Base-by-base conservation (phyloP, 148 eudicot genomes). In the Polygonum aviculare region DNA sequence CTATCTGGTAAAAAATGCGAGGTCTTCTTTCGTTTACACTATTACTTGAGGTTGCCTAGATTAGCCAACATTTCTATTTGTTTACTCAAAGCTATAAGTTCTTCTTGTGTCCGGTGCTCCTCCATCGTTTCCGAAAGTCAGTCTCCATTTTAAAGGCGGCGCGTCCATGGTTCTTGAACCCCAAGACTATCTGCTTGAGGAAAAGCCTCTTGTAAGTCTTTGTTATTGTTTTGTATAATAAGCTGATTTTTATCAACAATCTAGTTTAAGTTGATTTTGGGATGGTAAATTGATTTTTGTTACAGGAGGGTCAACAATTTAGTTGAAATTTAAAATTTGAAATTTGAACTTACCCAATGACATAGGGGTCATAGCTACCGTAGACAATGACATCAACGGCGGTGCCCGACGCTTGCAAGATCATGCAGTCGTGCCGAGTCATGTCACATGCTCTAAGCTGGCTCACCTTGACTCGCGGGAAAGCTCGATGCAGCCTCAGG, bases 281-380 rank as follows among this genome's bases (percentile, higher is more conserved):
- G 16, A 4, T 0, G 9, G n/a, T 75, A 45, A 7, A 39, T 26
- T 26, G 31, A 0, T 38, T n/a, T 31, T 48, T 35, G 55, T 75
- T 82, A 69, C 83, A 94, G 31, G 31, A 26, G 98, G 91, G 88
- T 74, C 31, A 26, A 26, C 31, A 26, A 26, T 26, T 26, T 26
- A 26, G 31, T 26, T 26, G 31, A 26, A 26, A 26, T 26, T 26
- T 26, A 1, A 26, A 26, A 26, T 26, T 26, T 26, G 31, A 26
- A 26, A 26, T 26, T 26, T 26, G 31, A 26, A 26, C 31, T 26
- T 88, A 94, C 98, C 98, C 98, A 84, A 92, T 96, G 78, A 81
- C 82, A 81, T 81, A 90, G 3, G 98, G 98, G 84, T 94, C 88
- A 75, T 79, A 94, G 60, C 90, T 87, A 33, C 98, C 98, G 47